Evolutionary conservation across 139 green algal species (phyloP), one percentile per base, ranked within the genome.

Genomic region (Picochlorum costavermella): DNA sequence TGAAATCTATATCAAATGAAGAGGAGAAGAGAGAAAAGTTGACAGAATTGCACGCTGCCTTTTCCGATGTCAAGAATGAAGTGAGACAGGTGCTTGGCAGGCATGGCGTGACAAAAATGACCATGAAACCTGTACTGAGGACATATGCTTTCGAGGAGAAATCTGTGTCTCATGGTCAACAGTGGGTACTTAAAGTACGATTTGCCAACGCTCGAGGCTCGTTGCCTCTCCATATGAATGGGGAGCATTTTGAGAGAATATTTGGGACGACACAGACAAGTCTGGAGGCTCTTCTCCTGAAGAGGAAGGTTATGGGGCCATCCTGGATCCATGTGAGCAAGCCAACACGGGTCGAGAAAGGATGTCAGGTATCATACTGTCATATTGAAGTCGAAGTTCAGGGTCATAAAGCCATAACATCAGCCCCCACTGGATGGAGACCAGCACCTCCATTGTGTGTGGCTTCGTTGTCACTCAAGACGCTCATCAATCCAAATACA

Each of bases 141-240:
- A 80, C 63, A 50, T 99, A 98, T 67, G 86, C 90, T 0, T 98
- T 99, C 75, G 93, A 99, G 79, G 51, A 81, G 36, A 14, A 65
- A 3, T 75, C 67, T 1, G 76, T 99, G 1, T 81, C 75, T 0
- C 75, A 81, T n/a, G 87, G 91, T 10, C 60, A 77, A 55, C 84
- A 96, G 74, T 99, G 87, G 79, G 84, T 94, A 8, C 63, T 99
- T 36, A 98, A 99, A 81, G 77, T 96, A 33, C 33, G 71, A 29
- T 92, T 88, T 69, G 72, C 86, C 1, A 87, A 79, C 17, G 50
- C 56, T n/a, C 29, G 80, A 55, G 67, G 77, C 6, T 43, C 63
- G 8, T 80, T 98, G 73, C 82, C 82, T 2, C 44, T 78, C 28
- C 78, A 83, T 55, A 64, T 90, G 2, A 65, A 56, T 25, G 76